These are phyloP conservation scores for Apiospora rasikravindrae DNA, from an alignment of 2,329 filamentous ascomycete species.

Conservation along the genomic window DNA sequence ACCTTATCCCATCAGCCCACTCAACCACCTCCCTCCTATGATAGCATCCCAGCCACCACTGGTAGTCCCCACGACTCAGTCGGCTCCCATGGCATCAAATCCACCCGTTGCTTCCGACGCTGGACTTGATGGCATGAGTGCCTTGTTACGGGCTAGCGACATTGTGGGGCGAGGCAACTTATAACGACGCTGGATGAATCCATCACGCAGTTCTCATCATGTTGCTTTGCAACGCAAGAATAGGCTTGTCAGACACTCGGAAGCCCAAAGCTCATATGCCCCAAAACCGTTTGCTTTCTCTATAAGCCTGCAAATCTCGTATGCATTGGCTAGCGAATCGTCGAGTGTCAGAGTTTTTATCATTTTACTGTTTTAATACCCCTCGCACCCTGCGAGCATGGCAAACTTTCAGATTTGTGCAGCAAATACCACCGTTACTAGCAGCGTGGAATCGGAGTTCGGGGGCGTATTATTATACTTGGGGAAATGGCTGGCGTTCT, in stretches of 20 bases:
- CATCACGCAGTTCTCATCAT: not conserved
- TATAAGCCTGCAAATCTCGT: not conserved
- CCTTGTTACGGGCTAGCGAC: constrained; percentile 62
- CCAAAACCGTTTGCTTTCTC: not conserved
- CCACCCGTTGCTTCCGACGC: constrained; percentile 28
- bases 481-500: not conserved
- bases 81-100: constrained; percentile 23
- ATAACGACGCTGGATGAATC: not conserved
- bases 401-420: constrained; percentile 18
- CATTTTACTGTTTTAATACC: constrained; percentile 19
- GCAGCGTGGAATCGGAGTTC: constrained; percentile 6
- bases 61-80: not conserved
- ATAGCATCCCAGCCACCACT: not conserved
- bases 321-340: not conserved
- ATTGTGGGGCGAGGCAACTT: constrained; percentile 55
- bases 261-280: not conserved
- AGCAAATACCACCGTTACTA: not conserved
- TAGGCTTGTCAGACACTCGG: not conserved
- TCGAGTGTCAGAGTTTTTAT: not conserved
- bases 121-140: constrained; percentile 62
- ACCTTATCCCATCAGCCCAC: not conserved
- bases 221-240: not conserved
- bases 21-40: constrained; percentile 6
- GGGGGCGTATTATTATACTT: not conserved
- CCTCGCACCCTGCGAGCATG: constrained; percentile 12